Evolutionary conservation across 768 basidiomycete genomes (phyloP), one percentile per base, ranked within the genome.

Genomic region (Holtermanniella nyarrowii): DNA sequence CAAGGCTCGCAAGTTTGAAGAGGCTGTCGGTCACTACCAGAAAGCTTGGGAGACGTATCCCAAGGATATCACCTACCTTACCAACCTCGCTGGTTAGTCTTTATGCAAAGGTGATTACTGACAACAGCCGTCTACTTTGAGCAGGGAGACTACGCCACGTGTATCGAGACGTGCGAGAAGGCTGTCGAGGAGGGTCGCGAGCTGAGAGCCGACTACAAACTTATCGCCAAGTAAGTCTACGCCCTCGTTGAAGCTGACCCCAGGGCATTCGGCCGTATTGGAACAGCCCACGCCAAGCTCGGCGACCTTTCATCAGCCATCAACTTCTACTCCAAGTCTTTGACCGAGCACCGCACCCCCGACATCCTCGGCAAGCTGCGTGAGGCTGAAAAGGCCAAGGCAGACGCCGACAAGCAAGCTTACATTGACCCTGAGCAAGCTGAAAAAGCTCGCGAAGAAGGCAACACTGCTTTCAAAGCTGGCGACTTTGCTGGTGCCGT

Each of bases 291-390:
- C 75, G 74, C 80, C 50, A 85, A 84, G 73, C 86, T 87, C 68
- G 79, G 76, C 42, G 88, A 99, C 70, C 71, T 82, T 24, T 62
- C 63, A 5, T 79, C 79, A 41, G 91, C 91, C 14, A 81, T 93
- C 78, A 90, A 87, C 72, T 90, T 80, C 76, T 95, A 80, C 76
- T 77, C 89, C 62, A 97, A 97, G 73, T 89, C 87, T 3, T 79
- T 99, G 44, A 82, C 88, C 1, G 95, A 99, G 72, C 93, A 97
- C 72, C 88, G 95, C 53, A 96, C 93, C 12, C 86, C 95, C 23
- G 84, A 89, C 61, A 77, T 90, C 60, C 80, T 97, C 53, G 81
- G 81, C 71, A 99, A 93, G 75, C 80, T 99, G 24, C 86, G 87
- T 45, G 85, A 74, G 43, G 79, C 74, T 13, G 91, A 99, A 74